Evolutionary conservation across 768 basidiomycete genomes (phyloP).

Genomic region (Holtermannia corniformis): DNA sequence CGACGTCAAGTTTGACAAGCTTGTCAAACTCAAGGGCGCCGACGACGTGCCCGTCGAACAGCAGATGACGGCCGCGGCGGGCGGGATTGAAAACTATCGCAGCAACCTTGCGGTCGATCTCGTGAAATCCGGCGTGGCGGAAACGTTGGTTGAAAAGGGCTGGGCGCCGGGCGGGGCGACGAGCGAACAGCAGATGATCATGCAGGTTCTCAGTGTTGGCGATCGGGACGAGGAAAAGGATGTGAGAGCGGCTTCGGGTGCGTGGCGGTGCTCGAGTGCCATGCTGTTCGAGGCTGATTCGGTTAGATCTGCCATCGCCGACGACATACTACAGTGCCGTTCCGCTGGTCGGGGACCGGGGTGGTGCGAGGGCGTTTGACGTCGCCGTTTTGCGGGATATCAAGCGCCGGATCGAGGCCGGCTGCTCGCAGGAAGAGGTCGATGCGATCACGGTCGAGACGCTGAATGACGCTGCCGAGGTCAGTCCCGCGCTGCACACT

Average conservation of each 20-base stretch:
- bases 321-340: conserved; percentile 96
- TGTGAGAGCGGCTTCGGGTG: conserved; percentile 75
- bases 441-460: conserved; percentile 84
- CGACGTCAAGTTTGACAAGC: conserved; percentile 60
- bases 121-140: conserved; percentile 38
- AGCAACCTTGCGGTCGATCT: conserved; percentile 56
- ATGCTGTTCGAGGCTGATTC: background rate
- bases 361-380: conserved; percentile 82
- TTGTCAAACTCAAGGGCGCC: conserved; percentile 83
- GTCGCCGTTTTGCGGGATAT: conserved; percentile 87
- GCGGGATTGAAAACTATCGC: conserved; percentile 74
- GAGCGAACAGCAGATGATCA: conserved; percentile 94
- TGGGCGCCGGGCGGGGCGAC: conserved; percentile 49
- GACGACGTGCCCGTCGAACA: conserved; percentile 84
- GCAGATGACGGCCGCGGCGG: conserved; percentile 75
- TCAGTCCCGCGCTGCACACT: conserved; percentile 6
- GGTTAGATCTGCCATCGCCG: conserved; percentile 75
- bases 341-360: conserved; percentile 74
- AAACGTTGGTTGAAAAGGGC: conserved; percentile 29
- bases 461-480: conserved; percentile 85
- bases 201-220: conserved; percentile 79
- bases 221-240: conserved; percentile 70
- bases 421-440: conserved; percentile 73
- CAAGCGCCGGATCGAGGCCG: conserved; percentile 87
- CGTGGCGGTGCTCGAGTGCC: conserved; percentile 31